phyloP scores from a whole-genome alignment of 768 basidiomycete genomes.

The Leccinum incarnatum region DNA sequence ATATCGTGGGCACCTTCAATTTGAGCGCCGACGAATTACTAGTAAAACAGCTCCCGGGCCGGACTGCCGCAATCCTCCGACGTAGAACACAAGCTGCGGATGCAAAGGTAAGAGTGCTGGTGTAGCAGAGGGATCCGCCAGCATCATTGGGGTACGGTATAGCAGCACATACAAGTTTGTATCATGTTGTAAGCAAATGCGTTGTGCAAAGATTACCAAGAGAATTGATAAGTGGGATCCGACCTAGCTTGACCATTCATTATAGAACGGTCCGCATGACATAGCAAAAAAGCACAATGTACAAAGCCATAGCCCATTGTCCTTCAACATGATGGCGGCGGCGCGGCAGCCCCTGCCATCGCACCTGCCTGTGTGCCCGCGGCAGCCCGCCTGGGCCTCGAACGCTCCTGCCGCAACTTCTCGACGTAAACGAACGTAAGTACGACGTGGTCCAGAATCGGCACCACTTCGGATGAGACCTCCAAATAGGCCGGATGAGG shows the following conservation, averaged over 20 bases:
- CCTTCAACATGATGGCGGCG: not conserved
- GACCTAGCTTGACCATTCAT: not conserved
- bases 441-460: conserved; percentile 27
- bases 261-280: not conserved
- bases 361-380: too few species aligned
- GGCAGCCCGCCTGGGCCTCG: not conserved
- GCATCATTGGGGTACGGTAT: not conserved
- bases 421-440: conserved; percentile 27
- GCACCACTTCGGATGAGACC: conserved; percentile 12
- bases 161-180: not conserved
- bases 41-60: too few species aligned
- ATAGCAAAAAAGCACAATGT: not conserved
- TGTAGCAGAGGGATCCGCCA: not conserved
- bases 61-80: not conserved
- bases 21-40: too few species aligned
- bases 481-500: conserved; percentile 25
- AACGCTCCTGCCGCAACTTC: conserved; percentile 12
- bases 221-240: not conserved
- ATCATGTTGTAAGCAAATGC: not conserved
- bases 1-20: conserved; percentile 11
- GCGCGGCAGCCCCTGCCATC: too few species aligned
- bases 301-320: not conserved
- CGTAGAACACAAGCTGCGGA: not conserved
- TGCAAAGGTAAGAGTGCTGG: not conserved
- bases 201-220: not conserved